Base-by-base conservation (phyloP, 176 grass and related monocot species). In the Bonia amplexicaulis region DNA sequence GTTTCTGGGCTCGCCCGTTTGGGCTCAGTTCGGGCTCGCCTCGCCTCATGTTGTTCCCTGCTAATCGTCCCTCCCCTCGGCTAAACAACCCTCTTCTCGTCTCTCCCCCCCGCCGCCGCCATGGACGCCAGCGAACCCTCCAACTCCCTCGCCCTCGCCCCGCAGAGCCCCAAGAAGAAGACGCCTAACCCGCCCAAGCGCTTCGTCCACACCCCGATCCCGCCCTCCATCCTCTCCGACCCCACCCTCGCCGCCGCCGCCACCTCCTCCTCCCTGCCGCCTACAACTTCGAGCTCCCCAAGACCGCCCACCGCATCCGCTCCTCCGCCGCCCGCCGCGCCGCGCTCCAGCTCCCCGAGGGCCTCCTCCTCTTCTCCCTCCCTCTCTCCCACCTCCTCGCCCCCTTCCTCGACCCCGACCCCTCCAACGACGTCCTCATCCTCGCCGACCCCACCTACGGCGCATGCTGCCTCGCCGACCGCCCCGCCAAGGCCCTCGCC, bases 351-450 rank as follows among this genome's bases (percentile, higher is more conserved):
- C 89, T 98, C 11, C 96, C 93, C 1, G 96, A 98, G 72, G 93
- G 96, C n/a, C 91, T 98, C 48, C 92, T 98, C 72, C 92, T 95
- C 91, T 93, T 93, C 93, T 91, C 96, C 8, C 78, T 98, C 69
- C 91, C 93, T 31, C 80, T 98, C 26, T 90, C 91, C 45, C 93
- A 98, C 83, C 86, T 95, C 66, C 86, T 98, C 77, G 89, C 79
- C 42, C 87, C 87, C 40, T 94, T 92, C 79, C 90, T 93, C 80
- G 71, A 86, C 27, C 67, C 14, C 3, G 67, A 75, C 80, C 51
- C 74, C 23, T 53, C 77, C 87, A 88, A 87, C 80, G 93, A 94
- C 85, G 12, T 98, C 60, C 90, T 98, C 78, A 83, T 98, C 83
- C 89, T 98, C 12, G 96, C 89, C 14, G 93, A 98, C 73, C 89